phyloP scores from a whole-genome alignment of 2,329 filamentous ascomycete genomes.

The Waltergamsia citrina region DNA sequence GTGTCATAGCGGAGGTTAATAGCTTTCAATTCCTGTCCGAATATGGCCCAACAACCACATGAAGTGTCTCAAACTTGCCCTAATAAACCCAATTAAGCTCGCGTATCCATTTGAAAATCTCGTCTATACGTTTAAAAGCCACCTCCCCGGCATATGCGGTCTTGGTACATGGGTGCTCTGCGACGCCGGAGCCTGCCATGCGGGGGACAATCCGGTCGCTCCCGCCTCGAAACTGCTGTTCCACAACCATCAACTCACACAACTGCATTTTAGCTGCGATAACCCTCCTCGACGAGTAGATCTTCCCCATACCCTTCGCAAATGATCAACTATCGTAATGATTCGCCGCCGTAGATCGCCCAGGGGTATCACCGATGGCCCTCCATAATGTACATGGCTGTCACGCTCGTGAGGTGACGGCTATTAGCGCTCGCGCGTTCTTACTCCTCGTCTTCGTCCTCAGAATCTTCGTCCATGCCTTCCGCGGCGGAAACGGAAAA shows the following conservation, averaged over 20 bases:
- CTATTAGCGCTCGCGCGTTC: too few relatives aligned
- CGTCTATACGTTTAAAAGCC: background rate
- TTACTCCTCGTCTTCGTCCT: constrained; percentile 75
- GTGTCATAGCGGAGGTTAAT: too few relatives aligned
- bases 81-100: too few relatives aligned
- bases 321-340: constrained; percentile 7
- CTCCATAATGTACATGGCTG: constrained; percentile 20
- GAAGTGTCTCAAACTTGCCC: too few relatives aligned
- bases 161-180: background rate
- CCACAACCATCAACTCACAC: constrained; percentile 15
- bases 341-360: constrained; percentile 11
- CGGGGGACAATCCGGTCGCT: constrained; percentile 9
- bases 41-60: too few relatives aligned
- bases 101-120: constrained; percentile 1
- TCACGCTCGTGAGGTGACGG: constrained; percentile 4
- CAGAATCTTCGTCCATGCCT: constrained; percentile 89
- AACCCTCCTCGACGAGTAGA: constrained; percentile 16
- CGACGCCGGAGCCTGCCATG: background rate
- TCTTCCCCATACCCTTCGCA: constrained; percentile 5
- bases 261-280: constrained; percentile 17
- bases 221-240: constrained; percentile 15
- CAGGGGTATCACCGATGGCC: constrained; percentile 17
- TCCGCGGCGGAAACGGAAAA: constrained; percentile 83
- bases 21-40: too few relatives aligned
- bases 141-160: background rate